Evolutionary conservation across 2,329 filamentous ascomycete species (phyloP).

Genomic region (Phaeosphaeriaceae sp.): DNA sequence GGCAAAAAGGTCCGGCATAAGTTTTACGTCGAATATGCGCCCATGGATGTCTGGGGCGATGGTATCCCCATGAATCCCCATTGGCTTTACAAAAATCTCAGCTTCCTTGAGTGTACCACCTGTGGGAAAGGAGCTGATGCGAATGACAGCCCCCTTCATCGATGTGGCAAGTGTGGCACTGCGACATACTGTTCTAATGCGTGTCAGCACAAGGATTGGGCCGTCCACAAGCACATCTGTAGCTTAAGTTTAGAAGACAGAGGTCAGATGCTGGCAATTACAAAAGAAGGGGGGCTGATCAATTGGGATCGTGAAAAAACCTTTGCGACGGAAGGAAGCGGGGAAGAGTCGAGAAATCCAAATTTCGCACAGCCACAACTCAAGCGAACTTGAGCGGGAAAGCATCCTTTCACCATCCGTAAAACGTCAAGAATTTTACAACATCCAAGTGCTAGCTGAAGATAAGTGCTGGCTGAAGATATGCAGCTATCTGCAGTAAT

Average conservation of each 20-base stretch:
- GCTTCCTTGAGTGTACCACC: slow-evolving; percentile 19
- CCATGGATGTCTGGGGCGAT: slow-evolving; percentile 34
- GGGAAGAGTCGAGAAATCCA: slow-evolving; percentile 24
- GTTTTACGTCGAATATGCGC: slow-evolving; percentile 31
- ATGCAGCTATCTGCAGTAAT: too few species aligned
- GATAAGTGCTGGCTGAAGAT: too few species aligned
- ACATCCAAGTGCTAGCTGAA: too few species aligned
- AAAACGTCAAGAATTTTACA: too few species aligned
- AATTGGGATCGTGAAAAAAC: slow-evolving; percentile 24
- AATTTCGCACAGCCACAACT: slow-evolving; percentile 18
- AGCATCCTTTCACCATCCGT: too few species aligned
- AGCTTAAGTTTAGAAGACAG: slow-evolving; percentile 28
- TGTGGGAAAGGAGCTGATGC: slow-evolving; percentile 5
- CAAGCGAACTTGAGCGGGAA: slow-evolving; percentile 3
- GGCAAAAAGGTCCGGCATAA: slow-evolving; percentile 21
- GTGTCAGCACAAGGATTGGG: slow-evolving; percentile 30
- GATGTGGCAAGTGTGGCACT: slow-evolving; percentile 30
- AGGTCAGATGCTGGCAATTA: slow-evolving; percentile 26
- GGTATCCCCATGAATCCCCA: slow-evolving; percentile 31
- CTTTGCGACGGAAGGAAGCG: slow-evolving; percentile 14
- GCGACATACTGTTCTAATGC: slow-evolving; percentile 26
- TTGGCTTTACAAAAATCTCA: slow-evolving; percentile 23
- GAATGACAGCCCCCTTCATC: slow-evolving; percentile 11
- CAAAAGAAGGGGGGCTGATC: slow-evolving; percentile 27
- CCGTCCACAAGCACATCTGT: slow-evolving; percentile 29